These are phyloP conservation scores for Torulaspora franciscae DNA, from an alignment of 805 yeast genomes.

Conservation along the genomic window DNA sequence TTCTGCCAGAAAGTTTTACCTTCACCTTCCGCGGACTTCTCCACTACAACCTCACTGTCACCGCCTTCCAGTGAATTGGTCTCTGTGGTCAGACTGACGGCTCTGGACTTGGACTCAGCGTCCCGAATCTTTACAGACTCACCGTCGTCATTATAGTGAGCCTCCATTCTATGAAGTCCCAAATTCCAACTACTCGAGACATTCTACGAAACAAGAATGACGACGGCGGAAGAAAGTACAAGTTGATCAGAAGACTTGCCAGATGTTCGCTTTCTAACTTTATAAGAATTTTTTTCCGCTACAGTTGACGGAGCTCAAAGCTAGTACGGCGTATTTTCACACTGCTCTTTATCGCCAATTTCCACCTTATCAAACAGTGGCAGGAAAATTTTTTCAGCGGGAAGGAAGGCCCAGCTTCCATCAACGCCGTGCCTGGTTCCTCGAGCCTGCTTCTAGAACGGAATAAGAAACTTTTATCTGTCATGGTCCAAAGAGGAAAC, in stretches of 20 bases:
- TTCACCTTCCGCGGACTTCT: neutral
- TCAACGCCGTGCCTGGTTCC: neutral
- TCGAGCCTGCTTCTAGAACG: neutral
- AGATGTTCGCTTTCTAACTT: neutral
- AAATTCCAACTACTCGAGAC: neutral
- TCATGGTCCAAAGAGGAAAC: neutral
- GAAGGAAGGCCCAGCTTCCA: too few species aligned
- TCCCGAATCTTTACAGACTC: neutral
- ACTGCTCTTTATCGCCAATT: too few species aligned
- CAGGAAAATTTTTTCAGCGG: too few species aligned
- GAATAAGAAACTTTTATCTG: neutral
- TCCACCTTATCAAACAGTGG: too few species aligned
- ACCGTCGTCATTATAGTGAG: neutral
- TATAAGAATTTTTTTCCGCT: neutral
- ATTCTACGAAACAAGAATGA: neutral
- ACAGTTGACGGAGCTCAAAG: neutral
- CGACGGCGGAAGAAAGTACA: neutral
- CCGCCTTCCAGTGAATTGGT: neutral
- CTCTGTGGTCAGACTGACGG: neutral
- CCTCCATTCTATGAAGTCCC: neutral
- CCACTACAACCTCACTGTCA: neutral
- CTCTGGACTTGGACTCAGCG: neutral
- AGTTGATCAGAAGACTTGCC: neutral
- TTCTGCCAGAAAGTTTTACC: slow-evolving; percentile 3
- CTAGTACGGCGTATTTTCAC: too few species aligned